These are phyloP conservation scores for Musa itinerans DNA, from an alignment of 176 grass and related monocot genomes.

Conservation along the genomic window DNA sequence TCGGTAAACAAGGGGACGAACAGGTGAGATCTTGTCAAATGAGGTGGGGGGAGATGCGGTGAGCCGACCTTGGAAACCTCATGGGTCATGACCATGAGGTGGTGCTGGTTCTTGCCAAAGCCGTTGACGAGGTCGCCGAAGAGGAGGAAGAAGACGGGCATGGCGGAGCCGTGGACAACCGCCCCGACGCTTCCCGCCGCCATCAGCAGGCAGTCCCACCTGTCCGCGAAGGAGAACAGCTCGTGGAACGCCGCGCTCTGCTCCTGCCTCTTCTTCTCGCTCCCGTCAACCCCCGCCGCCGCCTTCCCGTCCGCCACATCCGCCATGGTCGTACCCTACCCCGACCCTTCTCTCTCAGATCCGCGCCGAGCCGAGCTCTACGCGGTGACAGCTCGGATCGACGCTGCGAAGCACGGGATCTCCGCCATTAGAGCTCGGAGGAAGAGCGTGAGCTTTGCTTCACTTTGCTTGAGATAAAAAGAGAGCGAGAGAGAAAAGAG, in stretches of 20 bases:
- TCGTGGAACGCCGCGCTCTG: slow-evolving; percentile 80
- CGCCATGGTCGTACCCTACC: neutral
- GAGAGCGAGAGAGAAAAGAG: neutral
- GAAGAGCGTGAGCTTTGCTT: neutral
- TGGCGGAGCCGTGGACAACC: slow-evolving; percentile 82
- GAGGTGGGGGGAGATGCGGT: neutral
- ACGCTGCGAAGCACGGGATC: neutral
- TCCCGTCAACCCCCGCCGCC: neutral
- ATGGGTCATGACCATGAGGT: slow-evolving; percentile 79
- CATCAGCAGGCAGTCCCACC: slow-evolving; percentile 78
- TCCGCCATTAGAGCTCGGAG: slow-evolving; percentile 3
- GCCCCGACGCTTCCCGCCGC: slow-evolving; percentile 57
- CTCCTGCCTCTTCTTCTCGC: slow-evolving; percentile 33
- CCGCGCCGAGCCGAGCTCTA: neutral
- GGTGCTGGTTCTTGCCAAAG: slow-evolving; percentile 92
- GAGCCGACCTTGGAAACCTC: slow-evolving; percentile 86
- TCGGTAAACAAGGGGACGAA: neutral
- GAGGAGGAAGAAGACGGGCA: slow-evolving; percentile 98
- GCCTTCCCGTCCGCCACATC: neutral
- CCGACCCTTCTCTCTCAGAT: neutral
- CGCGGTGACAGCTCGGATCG: neutral
- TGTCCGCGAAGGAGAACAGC: slow-evolving; percentile 76
- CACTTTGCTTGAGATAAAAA: neutral
- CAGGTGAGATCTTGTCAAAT: neutral
- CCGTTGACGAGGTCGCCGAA: slow-evolving; percentile 97